These are phyloP conservation scores for Aspergillus caelatus DNA, from an alignment of 2,329 filamentous ascomycete genomes.

Conservation along the genomic window DNA sequence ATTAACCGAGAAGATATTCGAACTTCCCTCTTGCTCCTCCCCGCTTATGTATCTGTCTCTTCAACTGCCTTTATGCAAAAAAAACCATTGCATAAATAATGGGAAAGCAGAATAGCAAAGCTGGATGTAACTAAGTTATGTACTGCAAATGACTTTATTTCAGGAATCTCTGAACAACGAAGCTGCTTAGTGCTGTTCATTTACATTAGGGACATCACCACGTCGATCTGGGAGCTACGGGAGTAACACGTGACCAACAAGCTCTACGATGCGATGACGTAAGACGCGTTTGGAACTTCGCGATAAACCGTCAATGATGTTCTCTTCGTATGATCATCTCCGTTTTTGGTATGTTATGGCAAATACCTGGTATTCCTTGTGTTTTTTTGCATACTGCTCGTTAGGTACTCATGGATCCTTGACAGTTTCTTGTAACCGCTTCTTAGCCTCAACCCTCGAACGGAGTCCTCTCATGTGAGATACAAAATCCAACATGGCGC, in stretches of 20 bases:
- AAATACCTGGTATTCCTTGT: not conserved
- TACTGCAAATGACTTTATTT: not conserved
- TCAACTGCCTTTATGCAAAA: conserved; percentile 15
- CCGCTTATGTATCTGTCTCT: not conserved
- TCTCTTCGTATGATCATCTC: not conserved
- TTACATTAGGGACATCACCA: not conserved
- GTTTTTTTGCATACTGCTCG: not conserved
- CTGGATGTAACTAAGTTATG: not conserved
- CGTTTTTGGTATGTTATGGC: not conserved
- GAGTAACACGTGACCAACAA: conserved; percentile 19
- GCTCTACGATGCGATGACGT: conserved; percentile 21
- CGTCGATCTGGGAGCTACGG: conserved; percentile 4
- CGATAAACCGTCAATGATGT: not conserved
- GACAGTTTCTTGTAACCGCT: not conserved
- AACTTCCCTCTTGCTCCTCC: not conserved
- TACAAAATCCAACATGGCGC: conserved; percentile 53
- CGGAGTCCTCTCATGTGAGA: conserved; percentile 19
- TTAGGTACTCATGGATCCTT: not conserved
- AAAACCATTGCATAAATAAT: conserved; percentile 12
- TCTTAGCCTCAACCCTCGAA: not conserved
- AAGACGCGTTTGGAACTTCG: conserved; percentile 10
- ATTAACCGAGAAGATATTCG: not conserved
- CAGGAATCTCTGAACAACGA: not conserved
- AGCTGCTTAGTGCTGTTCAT: not conserved
- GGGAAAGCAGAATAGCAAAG: not conserved